These are phyloP conservation scores for Platismatia glauca DNA, from an alignment of 495 filamentous ascomycete genomes.

Conservation along the genomic window DNA sequence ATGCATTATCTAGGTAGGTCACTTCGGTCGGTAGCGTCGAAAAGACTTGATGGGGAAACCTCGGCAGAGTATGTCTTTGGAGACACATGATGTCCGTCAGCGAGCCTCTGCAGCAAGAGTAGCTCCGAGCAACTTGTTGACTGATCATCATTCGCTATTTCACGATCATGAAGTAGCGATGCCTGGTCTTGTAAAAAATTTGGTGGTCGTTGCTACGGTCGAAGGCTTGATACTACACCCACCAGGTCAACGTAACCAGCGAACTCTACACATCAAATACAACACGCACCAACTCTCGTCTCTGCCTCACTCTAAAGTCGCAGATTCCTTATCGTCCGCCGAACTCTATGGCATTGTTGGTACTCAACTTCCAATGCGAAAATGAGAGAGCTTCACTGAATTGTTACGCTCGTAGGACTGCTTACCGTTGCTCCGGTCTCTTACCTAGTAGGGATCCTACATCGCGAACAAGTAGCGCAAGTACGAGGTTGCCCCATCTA, in stretches of 20 bases:
- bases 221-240: constrained; percentile 84
- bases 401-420: constrained; percentile 43
- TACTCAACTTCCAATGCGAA: constrained; percentile 33
- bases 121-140: not conserved
- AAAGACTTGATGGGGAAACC: not conserved
- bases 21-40: not conserved
- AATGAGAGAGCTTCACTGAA: constrained; percentile 12
- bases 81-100: not conserved
- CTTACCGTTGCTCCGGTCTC: constrained; percentile 62
- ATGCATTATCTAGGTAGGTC: no score
- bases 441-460: constrained; percentile 76
- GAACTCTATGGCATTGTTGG: constrained; percentile 84
- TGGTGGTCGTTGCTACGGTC: constrained; percentile 70
- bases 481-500: constrained; percentile 76
- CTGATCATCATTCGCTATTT: not conserved
- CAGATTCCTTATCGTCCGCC: constrained; percentile 30
- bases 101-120: not conserved
- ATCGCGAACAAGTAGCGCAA: constrained; percentile 79
- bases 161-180: constrained; percentile 33
- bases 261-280: constrained; percentile 62
- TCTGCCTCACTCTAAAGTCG: constrained; percentile 1
- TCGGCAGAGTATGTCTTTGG: not conserved
- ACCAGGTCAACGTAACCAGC: constrained; percentile 41
- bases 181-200: constrained; percentile 67
- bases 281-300: constrained; percentile 51